These are phyloP conservation scores for Glebionis coronaria DNA, from an alignment of 129 eudicot species.

Conservation along the genomic window DNA sequence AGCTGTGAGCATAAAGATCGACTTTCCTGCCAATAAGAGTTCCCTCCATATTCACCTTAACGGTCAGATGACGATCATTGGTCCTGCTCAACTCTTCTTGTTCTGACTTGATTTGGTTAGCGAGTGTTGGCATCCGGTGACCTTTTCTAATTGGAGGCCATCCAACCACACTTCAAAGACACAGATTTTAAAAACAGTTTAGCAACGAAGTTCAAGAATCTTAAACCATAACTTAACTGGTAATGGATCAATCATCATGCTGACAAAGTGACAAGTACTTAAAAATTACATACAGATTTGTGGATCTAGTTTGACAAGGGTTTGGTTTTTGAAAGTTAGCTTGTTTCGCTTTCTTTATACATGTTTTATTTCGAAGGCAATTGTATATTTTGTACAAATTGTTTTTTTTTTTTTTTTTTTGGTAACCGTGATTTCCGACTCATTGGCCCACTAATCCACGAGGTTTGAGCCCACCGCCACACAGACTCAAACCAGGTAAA, in stretches of 20 bases:
- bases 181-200: conserved; percentile 11
- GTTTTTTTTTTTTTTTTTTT: too few species aligned
- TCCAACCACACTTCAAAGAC: conserved; percentile 67
- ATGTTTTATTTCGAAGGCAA: background rate
- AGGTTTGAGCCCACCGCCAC: too few species aligned
- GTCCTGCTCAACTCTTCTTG: conserved; percentile 39
- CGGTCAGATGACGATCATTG: conserved; percentile 45
- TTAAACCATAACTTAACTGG: background rate
- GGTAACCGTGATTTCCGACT: too few species aligned
- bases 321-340: background rate
- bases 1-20: conserved; percentile 71
- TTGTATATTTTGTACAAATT: background rate
- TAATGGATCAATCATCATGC: too few species aligned
- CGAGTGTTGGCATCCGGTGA: conserved; percentile 63
- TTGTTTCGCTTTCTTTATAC: background rate
- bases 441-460: too few species aligned
- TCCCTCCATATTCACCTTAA: conserved; percentile 98
- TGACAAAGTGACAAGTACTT: too few species aligned
- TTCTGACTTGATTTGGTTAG: conserved; percentile 58
- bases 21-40: conserved; percentile 83
- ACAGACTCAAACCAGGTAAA: too few species aligned
- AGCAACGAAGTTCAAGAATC: conserved; percentile 9
- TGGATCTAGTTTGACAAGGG: background rate
- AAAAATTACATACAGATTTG: background rate
- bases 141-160: conserved; percentile 89